Evolutionary conservation across 139 green algal genomes (phyloP).

Genomic region (Chlorella sp.): DNA sequence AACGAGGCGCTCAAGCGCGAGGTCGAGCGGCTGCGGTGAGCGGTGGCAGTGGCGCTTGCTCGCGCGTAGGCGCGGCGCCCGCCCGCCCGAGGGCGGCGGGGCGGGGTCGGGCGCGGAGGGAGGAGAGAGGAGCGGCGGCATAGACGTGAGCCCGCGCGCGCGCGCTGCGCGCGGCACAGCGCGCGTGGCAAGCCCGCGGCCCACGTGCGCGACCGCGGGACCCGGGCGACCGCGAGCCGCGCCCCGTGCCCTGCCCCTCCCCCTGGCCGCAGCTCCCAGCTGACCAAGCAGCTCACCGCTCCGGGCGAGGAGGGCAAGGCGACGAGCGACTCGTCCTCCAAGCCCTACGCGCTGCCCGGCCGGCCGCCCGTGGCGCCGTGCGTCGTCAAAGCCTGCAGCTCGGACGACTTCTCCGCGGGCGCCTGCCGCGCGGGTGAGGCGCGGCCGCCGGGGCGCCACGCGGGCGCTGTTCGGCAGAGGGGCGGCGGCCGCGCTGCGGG

Average conservation of each 20-base stretch:
- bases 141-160: background rate
- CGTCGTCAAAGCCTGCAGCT: no score
- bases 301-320: no score
- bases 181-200: background rate
- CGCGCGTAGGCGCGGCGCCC: background rate
- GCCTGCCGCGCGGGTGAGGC: no score
- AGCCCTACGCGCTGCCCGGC: no score
- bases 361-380: no score
- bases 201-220: background rate
- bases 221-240: background rate
- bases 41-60: background rate
- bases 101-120: background rate
- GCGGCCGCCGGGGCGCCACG: no score
- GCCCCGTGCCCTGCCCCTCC: no score
- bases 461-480: background rate
- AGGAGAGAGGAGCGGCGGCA: background rate
- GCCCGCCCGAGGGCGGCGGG: background rate
- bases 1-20: slow-evolving; percentile 35
- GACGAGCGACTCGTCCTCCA: no score
- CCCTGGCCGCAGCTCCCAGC: no score
- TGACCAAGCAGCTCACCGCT: no score
- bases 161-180: background rate
- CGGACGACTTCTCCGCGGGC: no score
- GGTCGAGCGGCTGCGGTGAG: slow-evolving; percentile 29
- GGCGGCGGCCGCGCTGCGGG: background rate